Percentiles rank a stretch among this genome's conserved stretches.
Conservation (phyloP, 805 yeast species). For the Ogataea minuta region DNA sequence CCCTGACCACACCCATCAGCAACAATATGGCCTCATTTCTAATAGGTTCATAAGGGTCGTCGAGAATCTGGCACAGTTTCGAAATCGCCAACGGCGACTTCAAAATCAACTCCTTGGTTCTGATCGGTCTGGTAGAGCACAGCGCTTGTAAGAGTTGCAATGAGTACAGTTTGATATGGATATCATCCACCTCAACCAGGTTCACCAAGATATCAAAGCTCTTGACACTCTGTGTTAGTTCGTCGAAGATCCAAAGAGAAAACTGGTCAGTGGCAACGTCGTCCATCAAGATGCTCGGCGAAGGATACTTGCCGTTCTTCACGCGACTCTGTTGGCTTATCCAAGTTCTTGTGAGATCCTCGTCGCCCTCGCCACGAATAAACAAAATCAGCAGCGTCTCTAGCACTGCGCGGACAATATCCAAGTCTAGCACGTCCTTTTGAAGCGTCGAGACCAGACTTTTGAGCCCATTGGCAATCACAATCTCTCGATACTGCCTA, state of each 20-base stretch:
- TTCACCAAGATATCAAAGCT: slow-evolving; percentile 49
- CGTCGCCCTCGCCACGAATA: slow-evolving; percentile 59
- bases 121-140: slow-evolving; percentile 67
- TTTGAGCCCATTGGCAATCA: slow-evolving; percentile 81
- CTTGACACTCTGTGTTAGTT: slow-evolving; percentile 64
- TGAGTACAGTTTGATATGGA: slow-evolving; percentile 77
- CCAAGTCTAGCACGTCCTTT: slow-evolving; percentile 64
- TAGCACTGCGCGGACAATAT: slow-evolving; percentile 71
- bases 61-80: slow-evolving; percentile 59
- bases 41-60: slow-evolving; percentile 75
- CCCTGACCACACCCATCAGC: slow-evolving; percentile 78
- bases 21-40: slow-evolving; percentile 84
- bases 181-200: slow-evolving; percentile 48
- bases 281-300: slow-evolving; percentile 61
- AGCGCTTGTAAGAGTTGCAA: slow-evolving; percentile 83
- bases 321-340: slow-evolving; percentile 70
- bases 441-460: slow-evolving; percentile 65
- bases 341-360: slow-evolving; percentile 65
- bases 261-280: slow-evolving; percentile 70
- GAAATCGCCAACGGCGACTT: slow-evolving; percentile 79
- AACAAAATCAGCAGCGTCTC: slow-evolving; percentile 85
- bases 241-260: slow-evolving; percentile 94
- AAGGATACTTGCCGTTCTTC: slow-evolving; percentile 76
- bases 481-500: slow-evolving; percentile 84
- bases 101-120: slow-evolving; percentile 72